A percentile compares a stretch with the other conserved stretches of the same genome.
phyloP scores from a whole-genome alignment of 176 grass and related monocot species.

The Canna indica region DNA sequence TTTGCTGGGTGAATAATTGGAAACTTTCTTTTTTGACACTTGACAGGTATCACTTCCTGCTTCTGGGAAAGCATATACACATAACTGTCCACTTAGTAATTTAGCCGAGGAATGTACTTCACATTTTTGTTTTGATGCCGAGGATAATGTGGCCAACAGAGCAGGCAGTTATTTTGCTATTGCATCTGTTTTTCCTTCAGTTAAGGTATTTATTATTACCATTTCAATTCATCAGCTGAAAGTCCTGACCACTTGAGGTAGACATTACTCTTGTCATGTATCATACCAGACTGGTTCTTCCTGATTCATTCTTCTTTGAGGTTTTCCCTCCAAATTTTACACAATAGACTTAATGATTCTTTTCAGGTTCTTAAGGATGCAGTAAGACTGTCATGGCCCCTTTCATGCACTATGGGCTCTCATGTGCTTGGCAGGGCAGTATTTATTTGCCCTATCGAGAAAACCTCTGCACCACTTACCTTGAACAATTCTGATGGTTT shows the following conservation, averaged over 20 bases:
- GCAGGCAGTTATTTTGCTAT: constrained; percentile 53
- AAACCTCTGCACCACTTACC: constrained; percentile 26
- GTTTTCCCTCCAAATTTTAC: background rate
- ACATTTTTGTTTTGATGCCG: constrained; percentile 45
- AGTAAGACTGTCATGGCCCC: constrained; percentile 75
- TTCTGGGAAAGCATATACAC: constrained; percentile 7
- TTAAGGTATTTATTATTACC: constrained; percentile 33
- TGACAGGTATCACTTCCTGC: constrained; percentile 54
- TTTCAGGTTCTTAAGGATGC: constrained; percentile 66
- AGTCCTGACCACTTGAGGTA: background rate
- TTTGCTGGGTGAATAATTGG: background rate
- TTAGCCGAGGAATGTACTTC: constrained; percentile 36
- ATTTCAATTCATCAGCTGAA: constrained; percentile 2
- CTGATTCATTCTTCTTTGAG: background rate
- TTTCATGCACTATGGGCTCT: constrained; percentile 58
- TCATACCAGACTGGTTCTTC: background rate
- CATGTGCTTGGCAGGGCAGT: constrained; percentile 37
- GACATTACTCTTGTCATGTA: background rate
- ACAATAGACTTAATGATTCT: constrained; percentile 8
- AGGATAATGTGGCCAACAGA: constrained; percentile 30
- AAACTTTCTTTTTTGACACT: constrained; percentile 8
- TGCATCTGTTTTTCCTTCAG: constrained; percentile 57
- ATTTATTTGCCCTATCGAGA: constrained; percentile 41
- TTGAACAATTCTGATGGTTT: constrained; percentile 12
- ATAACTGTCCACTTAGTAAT: constrained; percentile 34